phyloP scores from a whole-genome alignment of 1,284 basidiomycete genomes.

The Golubevia pallescens region DNA sequence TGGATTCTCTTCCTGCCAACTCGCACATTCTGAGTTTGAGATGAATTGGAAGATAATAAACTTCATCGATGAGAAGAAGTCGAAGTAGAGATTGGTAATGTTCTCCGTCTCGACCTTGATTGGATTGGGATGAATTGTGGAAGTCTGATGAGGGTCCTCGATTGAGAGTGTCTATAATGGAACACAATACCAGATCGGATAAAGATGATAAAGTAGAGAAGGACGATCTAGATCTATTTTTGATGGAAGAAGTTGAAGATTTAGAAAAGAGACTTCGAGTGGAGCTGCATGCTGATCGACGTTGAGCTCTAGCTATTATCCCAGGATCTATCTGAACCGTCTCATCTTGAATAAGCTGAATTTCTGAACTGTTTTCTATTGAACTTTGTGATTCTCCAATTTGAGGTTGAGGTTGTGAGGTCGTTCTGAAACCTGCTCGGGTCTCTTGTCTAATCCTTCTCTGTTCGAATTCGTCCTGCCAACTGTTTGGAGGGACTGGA shows the following conservation, averaged over 20 bases:
- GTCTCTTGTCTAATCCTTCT: slow-evolving; percentile 15
- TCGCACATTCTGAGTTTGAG: too few relatives aligned
- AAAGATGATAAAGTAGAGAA: not conserved
- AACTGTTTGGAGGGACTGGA: slow-evolving; percentile 29
- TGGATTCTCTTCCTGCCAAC: too few relatives aligned
- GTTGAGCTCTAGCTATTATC: not conserved
- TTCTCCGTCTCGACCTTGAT: not conserved
- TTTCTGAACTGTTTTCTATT: not conserved
- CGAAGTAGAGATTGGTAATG: not conserved
- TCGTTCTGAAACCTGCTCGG: too few relatives aligned
- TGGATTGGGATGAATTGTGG: not conserved
- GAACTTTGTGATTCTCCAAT: too few relatives aligned
- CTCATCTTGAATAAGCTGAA: not conserved
- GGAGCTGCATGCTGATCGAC: not conserved
- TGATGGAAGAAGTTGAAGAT: not conserved
- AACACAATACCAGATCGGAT: not conserved
- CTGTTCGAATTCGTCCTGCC: slow-evolving; percentile 27
- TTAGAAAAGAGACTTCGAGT: not conserved
- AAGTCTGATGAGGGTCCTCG: too few relatives aligned
- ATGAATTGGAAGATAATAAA: too few relatives aligned
- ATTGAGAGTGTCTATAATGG: not conserved
- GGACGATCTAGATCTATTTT: not conserved
- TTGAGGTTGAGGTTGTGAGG: not conserved
- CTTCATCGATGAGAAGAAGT: not conserved
- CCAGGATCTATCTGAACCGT: slow-evolving; percentile 1